A percentile compares a stretch with the other conserved stretches of the same genome.
Evolutionary conservation across 331 rosid species (phyloP).

Genomic region (Malus hybrid): DNA sequence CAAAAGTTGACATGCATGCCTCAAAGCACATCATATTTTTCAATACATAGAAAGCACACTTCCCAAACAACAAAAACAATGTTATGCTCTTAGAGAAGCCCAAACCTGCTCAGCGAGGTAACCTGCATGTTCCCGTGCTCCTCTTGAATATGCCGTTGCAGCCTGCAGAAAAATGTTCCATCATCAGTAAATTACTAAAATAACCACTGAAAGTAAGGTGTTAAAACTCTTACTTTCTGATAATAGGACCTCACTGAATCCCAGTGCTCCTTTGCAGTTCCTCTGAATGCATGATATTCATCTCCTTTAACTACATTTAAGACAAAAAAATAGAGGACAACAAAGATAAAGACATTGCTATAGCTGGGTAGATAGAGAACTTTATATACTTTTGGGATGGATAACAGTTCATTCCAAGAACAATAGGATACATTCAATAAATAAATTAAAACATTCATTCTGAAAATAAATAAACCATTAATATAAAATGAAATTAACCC

Average conservation of each 20-base stretch:
- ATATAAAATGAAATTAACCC: not conserved
- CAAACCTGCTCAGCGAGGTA: conserved; percentile 89
- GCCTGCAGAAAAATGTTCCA: conserved; percentile 56
- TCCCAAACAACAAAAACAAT: not conserved
- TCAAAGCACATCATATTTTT: not conserved
- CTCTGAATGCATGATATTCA: conserved; percentile 56
- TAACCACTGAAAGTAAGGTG: conserved; percentile 3
- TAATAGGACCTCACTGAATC: conserved; percentile 54
- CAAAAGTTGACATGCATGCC: not conserved
- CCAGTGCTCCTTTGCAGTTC: conserved; percentile 67
- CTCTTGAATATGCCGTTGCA: conserved; percentile 49
- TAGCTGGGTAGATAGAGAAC: not conserved
- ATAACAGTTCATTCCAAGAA: not conserved
- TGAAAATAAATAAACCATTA: not conserved
- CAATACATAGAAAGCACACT: not conserved
- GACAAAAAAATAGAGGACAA: not conserved
- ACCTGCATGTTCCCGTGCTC: conserved; percentile 60
- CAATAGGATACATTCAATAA: not conserved
- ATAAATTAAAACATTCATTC: not conserved
- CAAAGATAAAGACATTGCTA: not conserved
- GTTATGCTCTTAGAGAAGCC: not conserved
- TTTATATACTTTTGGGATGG: not conserved
- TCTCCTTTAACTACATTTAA: conserved; percentile 48
- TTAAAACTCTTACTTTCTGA: conserved; percentile 55
- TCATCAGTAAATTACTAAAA: conserved; percentile 2